phyloP scores from a whole-genome alignment of 352 stramenopile genomes.

The Phytopythium ostracodes region DNA sequence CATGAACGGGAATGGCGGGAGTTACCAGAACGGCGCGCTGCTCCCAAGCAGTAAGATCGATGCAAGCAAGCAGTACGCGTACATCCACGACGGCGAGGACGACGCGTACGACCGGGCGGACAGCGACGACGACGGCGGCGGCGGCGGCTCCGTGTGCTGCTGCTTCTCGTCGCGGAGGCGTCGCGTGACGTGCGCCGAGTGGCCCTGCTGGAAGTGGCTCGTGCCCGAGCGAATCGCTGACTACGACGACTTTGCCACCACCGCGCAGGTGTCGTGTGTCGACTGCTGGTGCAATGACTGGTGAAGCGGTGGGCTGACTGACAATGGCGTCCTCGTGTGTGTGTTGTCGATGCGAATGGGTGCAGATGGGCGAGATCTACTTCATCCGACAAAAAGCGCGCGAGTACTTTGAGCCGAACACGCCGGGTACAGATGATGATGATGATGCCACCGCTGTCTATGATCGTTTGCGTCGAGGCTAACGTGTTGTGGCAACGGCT shows the following conservation, averaged over 20 bases:
- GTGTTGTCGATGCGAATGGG: too few relatives aligned
- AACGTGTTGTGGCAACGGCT: neutral
- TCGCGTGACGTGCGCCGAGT: constrained; percentile 28
- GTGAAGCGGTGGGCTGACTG: neutral
- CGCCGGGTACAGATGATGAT: too few relatives aligned
- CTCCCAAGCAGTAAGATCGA: neutral
- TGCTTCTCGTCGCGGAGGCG: constrained; percentile 11
- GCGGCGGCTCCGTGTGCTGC: constrained; percentile 2
- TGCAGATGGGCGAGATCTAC: constrained; percentile 55
- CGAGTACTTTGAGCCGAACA: constrained; percentile 46
- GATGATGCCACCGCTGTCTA: too few relatives aligned
- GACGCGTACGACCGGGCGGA: constrained; percentile 13
- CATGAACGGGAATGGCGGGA: neutral
- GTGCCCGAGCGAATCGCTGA: constrained; percentile 47
- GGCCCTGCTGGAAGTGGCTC: constrained; percentile 62
- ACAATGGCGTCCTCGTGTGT: too few relatives aligned
- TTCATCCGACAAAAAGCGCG: constrained; percentile 49
- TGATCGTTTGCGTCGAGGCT: neutral
- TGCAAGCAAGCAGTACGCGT: constrained; percentile 4
- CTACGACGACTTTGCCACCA: constrained; percentile 65
- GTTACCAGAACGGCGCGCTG: neutral
- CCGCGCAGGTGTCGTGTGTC: constrained; percentile 29
- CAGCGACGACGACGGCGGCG: constrained; percentile 15
- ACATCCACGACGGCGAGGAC: constrained; percentile 17
- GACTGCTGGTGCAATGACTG: neutral